Percentiles rank a stretch among this genome's conserved stretches.
These are phyloP conservation scores for Flaveria brownii DNA, from an alignment of 129 eudicot species.

Conservation along the genomic window DNA sequence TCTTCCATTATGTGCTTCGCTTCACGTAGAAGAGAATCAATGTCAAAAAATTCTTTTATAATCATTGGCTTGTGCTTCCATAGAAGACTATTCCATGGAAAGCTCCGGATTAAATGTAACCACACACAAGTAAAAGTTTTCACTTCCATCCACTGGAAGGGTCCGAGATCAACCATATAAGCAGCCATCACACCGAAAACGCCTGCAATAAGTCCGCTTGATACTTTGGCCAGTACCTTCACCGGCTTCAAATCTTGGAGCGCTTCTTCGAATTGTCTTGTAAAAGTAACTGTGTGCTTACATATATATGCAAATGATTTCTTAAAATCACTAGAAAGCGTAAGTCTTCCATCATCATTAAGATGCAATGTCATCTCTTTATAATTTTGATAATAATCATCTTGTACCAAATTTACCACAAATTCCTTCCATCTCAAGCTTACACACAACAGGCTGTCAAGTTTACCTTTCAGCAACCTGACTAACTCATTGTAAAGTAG, in stretches of 20 bases:
- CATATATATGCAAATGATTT: background rate
- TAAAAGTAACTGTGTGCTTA: background rate
- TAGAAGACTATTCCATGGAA: background rate
- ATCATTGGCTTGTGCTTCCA: background rate
- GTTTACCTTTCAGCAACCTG: background rate
- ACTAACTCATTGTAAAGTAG: background rate
- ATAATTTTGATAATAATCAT: background rate
- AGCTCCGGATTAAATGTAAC: background rate
- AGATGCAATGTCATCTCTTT: background rate
- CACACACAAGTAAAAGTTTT: background rate
- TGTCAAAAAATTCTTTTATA: background rate
- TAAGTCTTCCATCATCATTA: background rate
- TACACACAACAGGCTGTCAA: background rate
- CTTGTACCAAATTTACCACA: background rate
- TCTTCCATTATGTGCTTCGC: background rate
- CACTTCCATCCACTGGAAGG: background rate
- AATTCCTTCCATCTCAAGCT: background rate
- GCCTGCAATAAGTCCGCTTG: conserved; percentile 9
- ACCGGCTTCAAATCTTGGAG: background rate
- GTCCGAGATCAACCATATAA: background rate
- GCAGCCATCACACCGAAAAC: conserved; percentile 2
- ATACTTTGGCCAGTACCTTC: conserved; percentile 11
- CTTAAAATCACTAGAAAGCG: background rate
- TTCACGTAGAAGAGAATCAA: background rate
- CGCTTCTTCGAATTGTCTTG: background rate